A percentile compares a stretch with the other conserved stretches of the same genome.
phyloP scores from a whole-genome alignment of 2,329 filamentous ascomycete genomes.

The Malbranchea zuffiana region DNA sequence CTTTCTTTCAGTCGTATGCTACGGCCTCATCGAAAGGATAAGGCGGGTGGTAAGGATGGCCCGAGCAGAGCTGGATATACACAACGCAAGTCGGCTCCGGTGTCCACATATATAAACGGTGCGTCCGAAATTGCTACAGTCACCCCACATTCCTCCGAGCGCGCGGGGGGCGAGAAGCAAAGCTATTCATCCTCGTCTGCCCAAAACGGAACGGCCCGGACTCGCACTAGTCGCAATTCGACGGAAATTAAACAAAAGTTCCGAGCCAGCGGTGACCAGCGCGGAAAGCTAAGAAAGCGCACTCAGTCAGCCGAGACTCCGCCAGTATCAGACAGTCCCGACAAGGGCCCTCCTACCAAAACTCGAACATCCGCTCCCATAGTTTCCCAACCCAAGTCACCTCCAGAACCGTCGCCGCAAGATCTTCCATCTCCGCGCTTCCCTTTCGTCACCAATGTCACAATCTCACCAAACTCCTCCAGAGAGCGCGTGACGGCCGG shows the following conservation, averaged over 20 bases:
- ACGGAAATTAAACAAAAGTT: conserved; percentile 11
- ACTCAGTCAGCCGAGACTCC: neutral
- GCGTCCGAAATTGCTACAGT: neutral
- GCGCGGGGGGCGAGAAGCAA: too few species aligned
- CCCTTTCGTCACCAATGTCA: conserved; percentile 5
- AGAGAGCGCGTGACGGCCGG: conserved; percentile 1
- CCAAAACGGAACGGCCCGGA: neutral
- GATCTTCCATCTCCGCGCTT: neutral
- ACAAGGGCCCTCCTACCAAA: neutral
- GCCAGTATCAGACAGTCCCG: neutral
- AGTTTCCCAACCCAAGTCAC: neutral
- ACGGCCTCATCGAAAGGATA: conserved; percentile 10
- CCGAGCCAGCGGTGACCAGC: conserved; percentile 5
- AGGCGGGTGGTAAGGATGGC: neutral
- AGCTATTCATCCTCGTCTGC: neutral
- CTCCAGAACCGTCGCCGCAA: neutral
- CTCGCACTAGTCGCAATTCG: conserved; percentile 8
- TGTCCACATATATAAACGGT: neutral
- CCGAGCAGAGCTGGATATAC: neutral
- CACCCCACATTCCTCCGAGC: neutral
- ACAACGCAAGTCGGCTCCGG: neutral
- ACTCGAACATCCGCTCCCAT: neutral
- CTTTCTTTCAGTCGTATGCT: conserved; percentile 10
- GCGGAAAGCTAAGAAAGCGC: conserved; percentile 7
- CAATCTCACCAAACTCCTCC: neutral